A percentile compares a stretch with the other conserved stretches of the same genome.
phyloP scores from a whole-genome alignment of 345 rosid genomes.

The Alliaria petiolata region DNA sequence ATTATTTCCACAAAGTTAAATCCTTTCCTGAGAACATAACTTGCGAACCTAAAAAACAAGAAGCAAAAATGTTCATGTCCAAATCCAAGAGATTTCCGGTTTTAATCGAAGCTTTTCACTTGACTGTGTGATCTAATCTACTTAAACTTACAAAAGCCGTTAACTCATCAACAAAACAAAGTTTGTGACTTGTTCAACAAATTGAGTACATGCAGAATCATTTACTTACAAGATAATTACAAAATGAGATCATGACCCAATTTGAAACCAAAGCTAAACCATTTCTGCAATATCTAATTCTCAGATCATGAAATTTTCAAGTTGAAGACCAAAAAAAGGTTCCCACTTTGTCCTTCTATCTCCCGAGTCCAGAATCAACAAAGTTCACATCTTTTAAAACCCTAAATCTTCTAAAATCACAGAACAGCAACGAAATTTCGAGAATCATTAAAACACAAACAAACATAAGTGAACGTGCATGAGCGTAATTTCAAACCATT shows the following conservation, averaged over 20 bases:
- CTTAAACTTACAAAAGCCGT: background rate
- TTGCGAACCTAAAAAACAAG: background rate
- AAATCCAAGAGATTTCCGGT: background rate
- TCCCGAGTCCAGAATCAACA: constrained; percentile 5
- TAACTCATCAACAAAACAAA: background rate
- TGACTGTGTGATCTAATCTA: background rate
- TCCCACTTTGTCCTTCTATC: background rate
- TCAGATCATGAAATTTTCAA: background rate
- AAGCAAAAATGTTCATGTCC: background rate
- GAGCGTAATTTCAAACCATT: background rate
- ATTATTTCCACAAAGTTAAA: background rate
- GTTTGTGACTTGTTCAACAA: background rate
- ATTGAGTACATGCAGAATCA: constrained; percentile 13
- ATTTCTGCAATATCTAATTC: background rate
- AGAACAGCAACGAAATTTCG: background rate
- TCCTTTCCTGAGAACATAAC: background rate
- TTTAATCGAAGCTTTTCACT: background rate
- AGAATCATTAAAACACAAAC: background rate
- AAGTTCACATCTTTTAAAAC: constrained; percentile 12
- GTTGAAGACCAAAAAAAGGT: background rate
- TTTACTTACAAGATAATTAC: background rate
- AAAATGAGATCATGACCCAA: background rate
- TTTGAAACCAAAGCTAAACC: background rate
- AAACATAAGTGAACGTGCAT: background rate
- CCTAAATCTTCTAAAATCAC: background rate